Evolutionary conservation across 2,329 filamentous ascomycete species (phyloP), one percentile per base, ranked within the genome.

Genomic region (Xylariaceae sp.): DNA sequence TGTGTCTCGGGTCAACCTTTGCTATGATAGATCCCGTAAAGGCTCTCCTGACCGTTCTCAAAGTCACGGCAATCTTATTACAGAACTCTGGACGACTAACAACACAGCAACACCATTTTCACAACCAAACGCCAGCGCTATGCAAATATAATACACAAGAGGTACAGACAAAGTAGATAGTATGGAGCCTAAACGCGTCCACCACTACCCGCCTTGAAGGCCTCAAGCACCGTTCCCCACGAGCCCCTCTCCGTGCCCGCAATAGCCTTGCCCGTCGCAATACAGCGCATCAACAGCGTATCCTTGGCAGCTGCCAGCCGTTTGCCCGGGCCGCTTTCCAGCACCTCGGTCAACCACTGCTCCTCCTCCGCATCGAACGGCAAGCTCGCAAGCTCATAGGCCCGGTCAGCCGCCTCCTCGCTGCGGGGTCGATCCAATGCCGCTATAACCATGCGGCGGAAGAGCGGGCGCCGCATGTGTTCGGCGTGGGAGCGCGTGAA

Each of bases 281-380:
- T 85, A 62, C 81, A 84, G 65, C 89, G 83, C 80, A 92, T 88
- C 65, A 91, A 79, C 1, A 92, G 77, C 0, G 88, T 89, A 67
- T 93, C 90, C 69, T 84, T 87, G 2, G 88, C 85, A 23, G 82
- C 83, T 63, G 82, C 84, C 6, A 88, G 74, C 48, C 77, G 80
- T 67, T 84, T 84, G 2, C 88, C 88, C 50, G 84, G 83, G 9
- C 88, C 87, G 3, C 78, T 76, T 0, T 83, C 78, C 44, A 95
- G 75, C 59, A 82, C 88, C 30, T 88, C 82, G 65, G 88, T 84
- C 62, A 95, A 85, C 88, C 89, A 93, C 3, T 70, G 71, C 70
- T 92, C 89, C 70, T 96, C 91, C 15, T 82, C 77, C 1, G 77
- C 71, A 59, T 84, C 84, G n/a, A 95, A 82, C 0, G 90, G 88